Evolutionary conservation across 192 early-diverging fungal genomes (phyloP), one percentile per base, ranked within the genome.

Genomic region (Linderina pennispora): DNA sequence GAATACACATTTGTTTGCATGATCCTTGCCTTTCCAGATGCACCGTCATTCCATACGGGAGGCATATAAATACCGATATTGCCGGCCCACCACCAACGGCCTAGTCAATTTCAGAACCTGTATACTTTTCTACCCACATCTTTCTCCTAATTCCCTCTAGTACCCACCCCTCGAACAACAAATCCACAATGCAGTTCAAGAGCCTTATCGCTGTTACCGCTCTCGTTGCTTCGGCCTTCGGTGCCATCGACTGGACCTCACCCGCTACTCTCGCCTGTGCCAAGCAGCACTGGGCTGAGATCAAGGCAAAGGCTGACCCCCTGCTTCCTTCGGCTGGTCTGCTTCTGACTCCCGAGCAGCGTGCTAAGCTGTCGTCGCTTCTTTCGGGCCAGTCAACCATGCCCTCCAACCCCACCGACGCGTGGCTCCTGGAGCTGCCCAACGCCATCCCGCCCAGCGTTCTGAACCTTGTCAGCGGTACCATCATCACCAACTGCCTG

Each of bases 151-250:
- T n/a, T n/a, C n/a, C n/a, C n/a, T n/a, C n/a, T n/a, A n/a, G n/a
- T n/a, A n/a, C n/a, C n/a, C n/a, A n/a, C n/a, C n/a, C n/a, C n/a
- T n/a, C n/a, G n/a, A n/a, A n/a, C n/a, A n/a, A n/a, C n/a, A n/a
- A n/a, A n/a, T n/a, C n/a, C n/a, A 69, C 36, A 45, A 69, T 69
- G 65, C 58, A 62, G 65, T 50, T 69, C 49, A 79, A 79, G 74
- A 62, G 54, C 50, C 33, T 70, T 34, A 41, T 72, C 43, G 74
- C 69, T 41, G 17, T 76, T 31, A 64, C 65, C 37, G 65, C 77
- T 22, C 36, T 79, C 34, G 55, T 57, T 34, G 44, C 65, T 16
- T 48, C 69, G 33, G 48, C 50, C n/a, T 36, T 69, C 23, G 74
- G 54, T 24, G 54, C 47, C 26, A 64, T 75, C 43, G 74, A 79